Evolutionary conservation across 352 stramenopile species (phyloP), one percentile per base, ranked within the genome.

Genomic region (Globisporangium cederbergense): DNA sequence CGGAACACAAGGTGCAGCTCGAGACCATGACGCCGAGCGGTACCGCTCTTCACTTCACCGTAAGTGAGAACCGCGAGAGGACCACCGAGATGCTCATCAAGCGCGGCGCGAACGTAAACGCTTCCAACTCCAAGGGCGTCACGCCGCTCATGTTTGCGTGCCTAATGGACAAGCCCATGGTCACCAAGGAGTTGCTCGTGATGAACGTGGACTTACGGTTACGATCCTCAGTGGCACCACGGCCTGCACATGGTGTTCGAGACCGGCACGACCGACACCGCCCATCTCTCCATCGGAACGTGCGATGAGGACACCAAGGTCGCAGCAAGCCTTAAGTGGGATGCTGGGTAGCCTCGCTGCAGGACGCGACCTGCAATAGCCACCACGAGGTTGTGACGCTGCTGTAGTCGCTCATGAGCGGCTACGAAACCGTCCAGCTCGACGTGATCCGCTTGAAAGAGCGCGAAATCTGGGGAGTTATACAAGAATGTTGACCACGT

Each of bases 1-100:
- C 79, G 16, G 78, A 92, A 65, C 70, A 82, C 57, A 76, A 78
- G 20, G 81, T 78, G 20, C 62, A 76, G 22, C 55, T 94, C 7
- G 80, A 92, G 38, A 77, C 11, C 11, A 72, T 67, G 11, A 90
- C 81, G 10, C 82, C 79, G 60, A 90, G 88, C 62, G 85, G 85
- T 70, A 94, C 79, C 53, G 68, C 85, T 25, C 61, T 94, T 68
- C 85, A 94, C 67, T 88, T 91, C 62, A 83, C 85, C 10, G 85
- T 94, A 56, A 94, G 84, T 65, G 85, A 94, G 73, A 76, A 81
- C 67, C 80, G 81, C 28, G 83, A 91, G 72, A 90, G 91, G 73
- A 88, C 83, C 1, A 74, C 89, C 22, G 73, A 78, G 16, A 72
- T 81, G 60, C 73, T 94, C 18, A 63, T 94, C 49, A 45, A 67